phyloP scores from a whole-genome alignment of 176 grass and related monocot species.

The Typha latifolia region DNA sequence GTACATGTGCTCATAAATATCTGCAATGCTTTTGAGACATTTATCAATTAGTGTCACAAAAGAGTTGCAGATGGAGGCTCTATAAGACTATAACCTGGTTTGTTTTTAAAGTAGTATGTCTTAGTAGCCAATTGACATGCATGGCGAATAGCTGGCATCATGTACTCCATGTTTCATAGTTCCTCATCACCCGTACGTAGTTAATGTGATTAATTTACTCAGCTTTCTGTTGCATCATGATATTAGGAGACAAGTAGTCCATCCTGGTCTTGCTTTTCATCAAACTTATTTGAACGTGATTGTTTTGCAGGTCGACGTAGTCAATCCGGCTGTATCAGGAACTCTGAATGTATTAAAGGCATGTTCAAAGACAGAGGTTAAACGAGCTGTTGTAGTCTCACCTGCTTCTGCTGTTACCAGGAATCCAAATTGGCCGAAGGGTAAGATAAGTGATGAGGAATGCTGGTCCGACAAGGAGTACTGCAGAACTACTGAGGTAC shows the following conservation, averaged over 20 bases:
- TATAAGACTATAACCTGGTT: too few relatives aligned
- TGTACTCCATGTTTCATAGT: neutral
- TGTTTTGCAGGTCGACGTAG: constrained; percentile 28
- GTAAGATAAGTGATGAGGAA: constrained; percentile 23
- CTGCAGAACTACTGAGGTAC: constrained; percentile 29
- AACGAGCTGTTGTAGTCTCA: constrained; percentile 33
- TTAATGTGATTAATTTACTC: too few relatives aligned
- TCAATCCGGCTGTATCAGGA: constrained; percentile 22
- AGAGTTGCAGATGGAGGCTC: too few relatives aligned
- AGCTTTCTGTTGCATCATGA: too few relatives aligned
- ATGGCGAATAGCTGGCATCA: neutral
- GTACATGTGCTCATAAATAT: too few relatives aligned
- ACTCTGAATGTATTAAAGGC: constrained; percentile 37
- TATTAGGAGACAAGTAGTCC: too few relatives aligned
- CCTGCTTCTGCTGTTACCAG: constrained; percentile 30
- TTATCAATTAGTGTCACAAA: too few relatives aligned
- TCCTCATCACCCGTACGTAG: too few relatives aligned
- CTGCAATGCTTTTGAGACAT: too few relatives aligned
- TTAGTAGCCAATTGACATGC: neutral
- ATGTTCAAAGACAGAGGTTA: constrained; percentile 23
- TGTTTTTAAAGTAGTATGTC: neutral
- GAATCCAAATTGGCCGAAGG: constrained; percentile 31
- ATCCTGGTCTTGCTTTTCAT: too few relatives aligned
- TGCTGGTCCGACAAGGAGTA: constrained; percentile 37
- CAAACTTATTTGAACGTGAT: neutral